phyloP scores from a whole-genome alignment of 306 rosid species.

The Rosa lucieae region DNA sequence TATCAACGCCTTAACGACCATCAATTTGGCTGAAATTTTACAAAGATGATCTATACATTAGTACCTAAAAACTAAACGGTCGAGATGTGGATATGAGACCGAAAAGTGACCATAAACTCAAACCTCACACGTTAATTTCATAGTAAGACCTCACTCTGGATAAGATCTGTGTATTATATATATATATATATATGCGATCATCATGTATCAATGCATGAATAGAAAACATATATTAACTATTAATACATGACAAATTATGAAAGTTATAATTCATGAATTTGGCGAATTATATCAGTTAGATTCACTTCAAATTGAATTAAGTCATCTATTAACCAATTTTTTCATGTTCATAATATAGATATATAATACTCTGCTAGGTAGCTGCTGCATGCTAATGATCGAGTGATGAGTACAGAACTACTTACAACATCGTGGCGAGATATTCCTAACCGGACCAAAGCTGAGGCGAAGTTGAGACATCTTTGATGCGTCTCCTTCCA shows the following conservation, averaged over 20 bases:
- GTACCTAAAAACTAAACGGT: no score
- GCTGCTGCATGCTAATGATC: neutral
- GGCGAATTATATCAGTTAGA: neutral
- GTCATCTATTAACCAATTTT: neutral
- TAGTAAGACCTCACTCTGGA: no score
- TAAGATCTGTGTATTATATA: no score
- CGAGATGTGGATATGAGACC: no score
- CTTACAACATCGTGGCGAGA: conserved; percentile 56
- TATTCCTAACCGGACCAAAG: conserved; percentile 55
- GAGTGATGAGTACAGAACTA: neutral
- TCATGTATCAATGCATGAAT: neutral
- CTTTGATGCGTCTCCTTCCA: conserved; percentile 63
- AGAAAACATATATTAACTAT: neutral
- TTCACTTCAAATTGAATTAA: neutral
- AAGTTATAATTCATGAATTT: no score
- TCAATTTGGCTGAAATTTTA: no score
- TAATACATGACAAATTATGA: neutral
- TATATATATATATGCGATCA: neutral
- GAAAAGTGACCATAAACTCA: no score
- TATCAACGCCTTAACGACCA: no score
- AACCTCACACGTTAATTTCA: no score
- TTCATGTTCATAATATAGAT: neutral
- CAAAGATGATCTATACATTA: no score
- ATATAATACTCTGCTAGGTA: neutral
- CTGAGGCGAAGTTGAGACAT: conserved; percentile 57